Percentiles rank a stretch among this genome's conserved stretches.
phyloP scores from a whole-genome alignment of 1,139 yeast species.

The Wickerhamomyces sp. region DNA sequence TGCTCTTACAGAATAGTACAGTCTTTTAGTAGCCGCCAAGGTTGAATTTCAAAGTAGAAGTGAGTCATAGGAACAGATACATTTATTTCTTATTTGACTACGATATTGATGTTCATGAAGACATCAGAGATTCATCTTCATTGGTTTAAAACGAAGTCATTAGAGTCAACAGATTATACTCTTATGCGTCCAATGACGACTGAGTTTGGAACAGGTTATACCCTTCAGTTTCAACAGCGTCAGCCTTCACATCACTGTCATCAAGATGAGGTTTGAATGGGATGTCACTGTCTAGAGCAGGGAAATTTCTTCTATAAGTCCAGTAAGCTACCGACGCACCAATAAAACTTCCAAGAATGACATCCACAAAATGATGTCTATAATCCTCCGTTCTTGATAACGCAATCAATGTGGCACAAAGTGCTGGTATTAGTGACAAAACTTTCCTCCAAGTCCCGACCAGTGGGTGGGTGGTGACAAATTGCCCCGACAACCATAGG shows the following conservation, averaged over 20 bases:
- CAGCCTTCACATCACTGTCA: slow-evolving; percentile 28
- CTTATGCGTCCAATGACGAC: no score
- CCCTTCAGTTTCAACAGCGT: slow-evolving; percentile 11
- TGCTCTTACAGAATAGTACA: no score
- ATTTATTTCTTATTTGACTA: no score
- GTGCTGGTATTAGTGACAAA: slow-evolving; percentile 35
- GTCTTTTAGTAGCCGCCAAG: no score
- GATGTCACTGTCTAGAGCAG: slow-evolving; percentile 26
- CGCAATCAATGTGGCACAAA: slow-evolving; percentile 64
- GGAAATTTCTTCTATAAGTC: slow-evolving; percentile 45
- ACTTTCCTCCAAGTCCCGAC: slow-evolving; percentile 55
- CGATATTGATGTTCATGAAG: no score
- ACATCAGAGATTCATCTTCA: no score
- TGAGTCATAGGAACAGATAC: no score
- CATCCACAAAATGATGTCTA: slow-evolving; percentile 72
- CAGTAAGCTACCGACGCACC: slow-evolving; percentile 43
- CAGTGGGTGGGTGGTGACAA: slow-evolving; percentile 34
- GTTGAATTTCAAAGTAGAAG: no score
- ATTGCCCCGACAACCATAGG: slow-evolving; percentile 62
- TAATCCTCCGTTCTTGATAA: slow-evolving; percentile 73
- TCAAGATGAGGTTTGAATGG: slow-evolving; percentile 34
- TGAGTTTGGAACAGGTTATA: slow-evolving; percentile 2
- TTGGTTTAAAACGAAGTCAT: no score
- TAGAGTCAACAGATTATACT: no score
- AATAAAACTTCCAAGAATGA: slow-evolving; percentile 51